A percentile compares a stretch with the other conserved stretches of the same genome.
These are phyloP conservation scores for Crassisporium funariophilum DNA, from an alignment of 768 basidiomycete genomes.

Conservation along the genomic window DNA sequence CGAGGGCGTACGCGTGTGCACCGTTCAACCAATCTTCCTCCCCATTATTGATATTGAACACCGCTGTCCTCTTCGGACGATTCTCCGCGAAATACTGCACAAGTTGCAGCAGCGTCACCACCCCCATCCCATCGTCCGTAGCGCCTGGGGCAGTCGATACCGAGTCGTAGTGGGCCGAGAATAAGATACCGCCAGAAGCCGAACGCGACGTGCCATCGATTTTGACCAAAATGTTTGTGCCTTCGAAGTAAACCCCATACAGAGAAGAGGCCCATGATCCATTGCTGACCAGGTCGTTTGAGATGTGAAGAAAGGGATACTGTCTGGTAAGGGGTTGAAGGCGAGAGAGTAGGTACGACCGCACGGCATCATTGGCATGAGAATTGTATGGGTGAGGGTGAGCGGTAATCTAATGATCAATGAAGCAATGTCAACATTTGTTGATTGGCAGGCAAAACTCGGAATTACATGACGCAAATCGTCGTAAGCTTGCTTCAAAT, in stretches of 20 bases:
- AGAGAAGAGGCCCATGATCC: conserved; percentile 42
- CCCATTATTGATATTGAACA: conserved; percentile 87
- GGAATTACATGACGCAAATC: conserved; percentile 56
- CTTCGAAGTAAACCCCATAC: conserved; percentile 58
- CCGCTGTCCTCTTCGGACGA: conserved; percentile 56
- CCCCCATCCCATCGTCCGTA: conserved; percentile 79
- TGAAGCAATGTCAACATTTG: not conserved
- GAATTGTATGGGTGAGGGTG: conserved; percentile 80
- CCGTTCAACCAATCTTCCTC: conserved; percentile 81
- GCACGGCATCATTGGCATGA: conserved; percentile 72
- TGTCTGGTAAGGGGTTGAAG: conserved; percentile 46
- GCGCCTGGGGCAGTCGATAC: conserved; percentile 75
- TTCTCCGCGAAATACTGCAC: conserved; percentile 54
- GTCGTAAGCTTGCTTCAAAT: conserved; percentile 55
- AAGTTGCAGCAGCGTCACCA: conserved; percentile 66
- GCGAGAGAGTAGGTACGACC: conserved; percentile 57
- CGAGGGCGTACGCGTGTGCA: conserved; percentile 51
- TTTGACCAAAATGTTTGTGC: conserved; percentile 68
- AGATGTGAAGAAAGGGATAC: conserved; percentile 45
- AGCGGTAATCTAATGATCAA: conserved; percentile 50
- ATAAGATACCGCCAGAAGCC: conserved; percentile 52
- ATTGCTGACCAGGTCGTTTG: conserved; percentile 42
- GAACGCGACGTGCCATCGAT: conserved; percentile 46
- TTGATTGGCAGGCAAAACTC: not conserved
- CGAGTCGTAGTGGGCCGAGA: conserved; percentile 84